Evolutionary conservation across 1,139 yeast genomes (phyloP).

Genomic region (Komagataea norvegica): DNA sequence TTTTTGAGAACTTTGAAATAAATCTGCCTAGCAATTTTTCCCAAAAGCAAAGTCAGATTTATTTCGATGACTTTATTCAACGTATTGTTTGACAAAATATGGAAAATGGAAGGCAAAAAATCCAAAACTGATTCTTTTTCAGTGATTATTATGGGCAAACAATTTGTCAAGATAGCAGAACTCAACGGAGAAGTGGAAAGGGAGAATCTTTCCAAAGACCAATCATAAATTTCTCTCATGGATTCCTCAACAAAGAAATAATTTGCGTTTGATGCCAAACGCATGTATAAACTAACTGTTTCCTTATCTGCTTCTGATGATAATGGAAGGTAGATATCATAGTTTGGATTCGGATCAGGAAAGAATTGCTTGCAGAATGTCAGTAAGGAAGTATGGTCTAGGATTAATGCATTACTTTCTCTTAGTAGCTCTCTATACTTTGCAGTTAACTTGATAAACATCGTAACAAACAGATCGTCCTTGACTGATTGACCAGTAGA

Average conservation of each 20-base stretch:
- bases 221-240: conserved; percentile 32
- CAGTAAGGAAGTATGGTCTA: conserved; percentile 53
- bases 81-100: conserved; percentile 65
- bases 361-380: conserved; percentile 42
- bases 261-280: conserved; percentile 35
- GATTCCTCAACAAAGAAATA: conserved; percentile 34
- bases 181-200: conserved; percentile 55
- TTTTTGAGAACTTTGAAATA: conserved; percentile 26
- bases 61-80: conserved; percentile 59
- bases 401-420: conserved; percentile 27
- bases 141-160: conserved; percentile 42
- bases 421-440: conserved; percentile 43
- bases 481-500: conserved; percentile 72
- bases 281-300: conserved; percentile 33
- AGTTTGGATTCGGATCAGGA: conserved; percentile 42
- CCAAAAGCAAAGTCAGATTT: conserved; percentile 61
- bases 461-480: conserved; percentile 56
- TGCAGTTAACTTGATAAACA: conserved; percentile 53
- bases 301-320: conserved; percentile 31
- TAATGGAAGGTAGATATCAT: conserved; percentile 30
- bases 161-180: conserved; percentile 49
- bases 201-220: conserved; percentile 40
- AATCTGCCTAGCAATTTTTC: conserved; percentile 54
- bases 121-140: conserved; percentile 29
- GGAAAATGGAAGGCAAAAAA: conserved; percentile 62